phyloP scores from a whole-genome alignment of 306 rosid species.

The Gleditsia sinensis region DNA sequence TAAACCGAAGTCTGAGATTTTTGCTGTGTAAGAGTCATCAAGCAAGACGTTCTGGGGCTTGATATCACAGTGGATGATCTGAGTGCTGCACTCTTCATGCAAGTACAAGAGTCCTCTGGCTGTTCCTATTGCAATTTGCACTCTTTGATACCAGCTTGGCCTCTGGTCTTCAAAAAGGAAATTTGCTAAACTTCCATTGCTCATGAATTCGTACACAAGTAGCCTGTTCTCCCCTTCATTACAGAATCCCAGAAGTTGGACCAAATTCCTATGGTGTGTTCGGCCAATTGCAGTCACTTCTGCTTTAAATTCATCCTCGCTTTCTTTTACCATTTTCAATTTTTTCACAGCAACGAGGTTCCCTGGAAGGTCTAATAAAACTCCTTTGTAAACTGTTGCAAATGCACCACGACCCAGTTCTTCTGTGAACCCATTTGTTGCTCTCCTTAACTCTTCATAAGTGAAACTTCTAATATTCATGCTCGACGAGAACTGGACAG shows the following conservation, averaged over 20 bases:
- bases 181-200: not conserved
- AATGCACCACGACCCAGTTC: slow-evolving; percentile 40
- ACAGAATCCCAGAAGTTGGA: slow-evolving; percentile 26
- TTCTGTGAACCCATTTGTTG: slow-evolving; percentile 39
- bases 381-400: slow-evolving; percentile 40
- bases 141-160: slow-evolving; percentile 17
- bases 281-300: slow-evolving; percentile 20
- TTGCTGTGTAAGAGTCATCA: slow-evolving; percentile 12
- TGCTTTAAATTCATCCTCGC: slow-evolving; percentile 4
- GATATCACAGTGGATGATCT: slow-evolving; percentile 23
- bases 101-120: slow-evolving; percentile 22
- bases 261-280: slow-evolving; percentile 28
- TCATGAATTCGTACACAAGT: slow-evolving; percentile 24
- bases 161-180: not conserved
- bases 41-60: slow-evolving; percentile 23
- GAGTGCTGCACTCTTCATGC: slow-evolving; percentile 22
- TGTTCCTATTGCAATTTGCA: slow-evolving; percentile 1
- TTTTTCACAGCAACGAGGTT: slow-evolving; percentile 35
- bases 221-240: slow-evolving; percentile 16
- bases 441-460: not conserved
- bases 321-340: not conserved
- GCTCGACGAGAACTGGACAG: not conserved
- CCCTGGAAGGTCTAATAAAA: not conserved
- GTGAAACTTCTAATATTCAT: slow-evolving; percentile 26
- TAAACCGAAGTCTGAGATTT: slow-evolving; percentile 18